Evolutionary conservation across 2,329 filamentous ascomycete genomes (phyloP), one percentile per base, ranked within the genome.

Genomic region (Xylariaceae sp.): DNA sequence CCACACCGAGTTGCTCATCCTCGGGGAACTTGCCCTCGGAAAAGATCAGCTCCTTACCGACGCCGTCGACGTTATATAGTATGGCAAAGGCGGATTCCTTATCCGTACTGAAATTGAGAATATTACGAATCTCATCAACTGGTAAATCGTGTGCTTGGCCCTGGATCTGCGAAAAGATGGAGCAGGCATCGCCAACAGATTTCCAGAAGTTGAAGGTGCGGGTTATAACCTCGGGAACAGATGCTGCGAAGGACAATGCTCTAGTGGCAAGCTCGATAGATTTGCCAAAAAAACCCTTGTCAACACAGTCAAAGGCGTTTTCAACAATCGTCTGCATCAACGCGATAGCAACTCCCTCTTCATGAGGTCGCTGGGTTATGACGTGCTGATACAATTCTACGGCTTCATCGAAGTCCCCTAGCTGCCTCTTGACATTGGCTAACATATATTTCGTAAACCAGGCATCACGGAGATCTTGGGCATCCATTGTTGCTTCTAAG

Each of bases 381-480:
- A 97, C 90, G 10, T 80, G 75, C 61, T 83, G 80, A 65, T 97
- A 96, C 5, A 90, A 81, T 22, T 75, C 69, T 54, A 95, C 88
- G 0, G 94, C 89, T 51, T 88, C 85, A 55, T 96, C 88, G 63
- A 87, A 95, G 40, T 95, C 86, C n/a, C 90, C 91, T 45, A 97
- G 78, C 67, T 97, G 92, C 50, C 92, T 84, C 69, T 91, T 90
- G 51, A 99, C 89, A 65, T 99, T 97, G 39, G 90, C 92, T 56
- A 97, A 81, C 86, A 99, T 95, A 70, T 96, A 96, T 67, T 89
- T 89, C 7, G 92, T 92, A 68, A 96, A 99, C 94, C 94, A 99
- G 9, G 83, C 87, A 61, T 95, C 88, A 0, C 81, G 84, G 18
- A 75, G 67, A 32, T 82, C 76, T 43, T 80, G 70, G 65, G 78